phyloP scores from a whole-genome alignment of 2,329 filamentous ascomycete genomes.

The Trichoderma sp. region DNA sequence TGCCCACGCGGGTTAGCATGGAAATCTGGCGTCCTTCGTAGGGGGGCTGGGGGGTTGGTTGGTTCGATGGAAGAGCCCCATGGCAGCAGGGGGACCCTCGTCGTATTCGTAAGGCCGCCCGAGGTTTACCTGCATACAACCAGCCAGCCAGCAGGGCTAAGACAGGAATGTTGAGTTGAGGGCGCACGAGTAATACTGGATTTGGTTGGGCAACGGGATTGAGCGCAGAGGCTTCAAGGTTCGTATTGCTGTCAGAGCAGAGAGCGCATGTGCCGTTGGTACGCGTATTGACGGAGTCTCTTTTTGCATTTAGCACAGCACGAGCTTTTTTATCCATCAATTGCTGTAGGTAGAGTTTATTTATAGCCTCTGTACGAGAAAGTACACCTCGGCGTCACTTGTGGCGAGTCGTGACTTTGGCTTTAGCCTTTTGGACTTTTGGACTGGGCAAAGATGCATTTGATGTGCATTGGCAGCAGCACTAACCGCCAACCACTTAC shows the following conservation, averaged over 20 bases:
- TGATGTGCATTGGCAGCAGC: background rate
- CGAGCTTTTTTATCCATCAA: background rate
- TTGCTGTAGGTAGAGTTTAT: background rate
- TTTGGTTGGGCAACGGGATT: background rate
- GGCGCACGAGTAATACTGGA: background rate
- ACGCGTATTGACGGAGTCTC: background rate
- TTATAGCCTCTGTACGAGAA: background rate
- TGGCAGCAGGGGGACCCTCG: background rate
- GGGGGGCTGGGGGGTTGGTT: background rate
- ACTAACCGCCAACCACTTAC: background rate
- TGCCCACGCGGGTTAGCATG: background rate
- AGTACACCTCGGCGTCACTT: background rate
- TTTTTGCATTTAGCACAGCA: background rate
- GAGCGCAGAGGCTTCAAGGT: background rate
- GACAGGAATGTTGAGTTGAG: background rate
- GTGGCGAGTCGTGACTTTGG: background rate
- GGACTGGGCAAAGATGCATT: background rate
- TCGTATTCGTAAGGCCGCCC: conserved; percentile 7
- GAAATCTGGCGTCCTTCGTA: background rate
- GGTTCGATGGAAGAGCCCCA: background rate
- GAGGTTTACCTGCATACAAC: background rate
- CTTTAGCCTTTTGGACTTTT: background rate
- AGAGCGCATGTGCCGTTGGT: background rate
- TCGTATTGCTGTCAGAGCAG: background rate
- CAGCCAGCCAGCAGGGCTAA: background rate